Conservation (phyloP, 2,329 filamentous ascomycete genomes). For the Rhytidhysteron rufulum region DNA sequence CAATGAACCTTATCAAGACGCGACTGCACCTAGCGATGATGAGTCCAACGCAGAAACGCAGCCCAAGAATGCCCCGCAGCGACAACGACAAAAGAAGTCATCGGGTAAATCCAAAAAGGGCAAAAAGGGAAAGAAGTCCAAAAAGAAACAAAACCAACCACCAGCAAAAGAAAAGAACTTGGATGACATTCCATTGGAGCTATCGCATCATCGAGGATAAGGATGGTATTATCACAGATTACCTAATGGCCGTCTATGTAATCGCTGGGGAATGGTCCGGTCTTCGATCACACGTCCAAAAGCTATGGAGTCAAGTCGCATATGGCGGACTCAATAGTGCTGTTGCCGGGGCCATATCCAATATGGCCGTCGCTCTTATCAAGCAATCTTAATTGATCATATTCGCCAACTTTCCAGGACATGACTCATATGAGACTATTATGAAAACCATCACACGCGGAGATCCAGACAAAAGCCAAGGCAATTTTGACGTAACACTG, state of each 20-base stretch:
- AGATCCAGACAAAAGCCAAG: slow-evolving; percentile 35
- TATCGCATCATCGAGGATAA: slow-evolving; percentile 43
- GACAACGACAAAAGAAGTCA: slow-evolving; percentile 15
- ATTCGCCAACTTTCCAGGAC: slow-evolving; percentile 46
- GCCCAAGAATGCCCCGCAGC: slow-evolving; percentile 4
- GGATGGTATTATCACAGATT: slow-evolving; percentile 37
- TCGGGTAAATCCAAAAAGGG: slow-evolving; percentile 23
- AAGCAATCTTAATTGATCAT: slow-evolving; percentile 37
- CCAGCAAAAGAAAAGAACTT: slow-evolving; percentile 13
- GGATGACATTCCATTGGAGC: slow-evolving; percentile 41
- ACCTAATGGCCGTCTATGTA: slow-evolving; percentile 43
- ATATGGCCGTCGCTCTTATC: slow-evolving; percentile 41
- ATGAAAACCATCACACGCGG: slow-evolving; percentile 41
- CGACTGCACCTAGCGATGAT: slow-evolving; percentile 5
- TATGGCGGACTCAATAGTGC: slow-evolving; percentile 45
- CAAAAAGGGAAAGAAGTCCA: slow-evolving; percentile 22
- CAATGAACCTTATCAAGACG: slow-evolving; percentile 3
- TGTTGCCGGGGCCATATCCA: slow-evolving; percentile 43
- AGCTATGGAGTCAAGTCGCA: slow-evolving; percentile 43
- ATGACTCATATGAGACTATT: slow-evolving; percentile 43
- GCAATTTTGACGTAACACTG: slow-evolving; percentile 10
- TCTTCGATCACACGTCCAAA: slow-evolving; percentile 40
- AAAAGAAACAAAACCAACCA: slow-evolving; percentile 18
- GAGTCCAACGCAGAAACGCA: slow-evolving; percentile 8
- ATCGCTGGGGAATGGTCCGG: slow-evolving; percentile 36